These are phyloP conservation scores for Boletus tylopilopsis DNA, from an alignment of 768 basidiomycete genomes.

Conservation along the genomic window DNA sequence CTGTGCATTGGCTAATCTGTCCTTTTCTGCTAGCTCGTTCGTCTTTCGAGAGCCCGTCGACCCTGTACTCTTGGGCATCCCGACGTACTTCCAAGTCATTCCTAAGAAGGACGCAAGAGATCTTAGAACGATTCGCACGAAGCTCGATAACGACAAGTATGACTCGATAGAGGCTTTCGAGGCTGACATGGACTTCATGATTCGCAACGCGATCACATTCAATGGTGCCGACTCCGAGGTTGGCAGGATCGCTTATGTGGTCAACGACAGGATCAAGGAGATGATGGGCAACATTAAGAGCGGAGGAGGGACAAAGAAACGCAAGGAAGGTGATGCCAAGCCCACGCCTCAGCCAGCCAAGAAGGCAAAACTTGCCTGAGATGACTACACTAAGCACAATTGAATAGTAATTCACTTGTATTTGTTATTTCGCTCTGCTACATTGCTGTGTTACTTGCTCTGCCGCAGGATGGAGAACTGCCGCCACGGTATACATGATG, in stretches of 20 bases:
- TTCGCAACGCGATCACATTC: slow-evolving; percentile 84
- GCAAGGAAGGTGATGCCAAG: slow-evolving; percentile 65
- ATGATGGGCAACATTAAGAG: slow-evolving; percentile 42
- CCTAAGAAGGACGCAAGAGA: slow-evolving; percentile 85
- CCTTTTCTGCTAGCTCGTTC: slow-evolving; percentile 48
- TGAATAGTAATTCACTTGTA: slow-evolving; percentile 33
- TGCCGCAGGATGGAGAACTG: too few relatives aligned
- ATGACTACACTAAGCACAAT: slow-evolving; percentile 22
- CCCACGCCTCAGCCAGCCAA: slow-evolving; percentile 60
- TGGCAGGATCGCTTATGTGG: slow-evolving; percentile 52
- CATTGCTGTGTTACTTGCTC: slow-evolving; percentile 29
- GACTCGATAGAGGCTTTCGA: slow-evolving; percentile 74
- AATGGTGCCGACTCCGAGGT: slow-evolving; percentile 82
- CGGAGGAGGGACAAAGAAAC: slow-evolving; percentile 56
- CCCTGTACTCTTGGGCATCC: slow-evolving; percentile 76
- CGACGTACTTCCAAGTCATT: slow-evolving; percentile 85
- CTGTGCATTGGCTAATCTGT: neutral
- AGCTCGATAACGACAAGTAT: slow-evolving; percentile 81
- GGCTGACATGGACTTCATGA: slow-evolving; percentile 84
- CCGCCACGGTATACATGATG: too few relatives aligned
- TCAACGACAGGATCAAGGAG: slow-evolving; percentile 53
- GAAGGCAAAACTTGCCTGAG: slow-evolving; percentile 61
- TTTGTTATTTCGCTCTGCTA: slow-evolving; percentile 26
- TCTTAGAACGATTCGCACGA: slow-evolving; percentile 73
- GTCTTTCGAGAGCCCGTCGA: slow-evolving; percentile 88